Evolutionary conservation across 78 protist genomes (phyloP), one percentile per base, ranked within the genome.

Genomic region (Dictyostelium discoideum): DNA sequence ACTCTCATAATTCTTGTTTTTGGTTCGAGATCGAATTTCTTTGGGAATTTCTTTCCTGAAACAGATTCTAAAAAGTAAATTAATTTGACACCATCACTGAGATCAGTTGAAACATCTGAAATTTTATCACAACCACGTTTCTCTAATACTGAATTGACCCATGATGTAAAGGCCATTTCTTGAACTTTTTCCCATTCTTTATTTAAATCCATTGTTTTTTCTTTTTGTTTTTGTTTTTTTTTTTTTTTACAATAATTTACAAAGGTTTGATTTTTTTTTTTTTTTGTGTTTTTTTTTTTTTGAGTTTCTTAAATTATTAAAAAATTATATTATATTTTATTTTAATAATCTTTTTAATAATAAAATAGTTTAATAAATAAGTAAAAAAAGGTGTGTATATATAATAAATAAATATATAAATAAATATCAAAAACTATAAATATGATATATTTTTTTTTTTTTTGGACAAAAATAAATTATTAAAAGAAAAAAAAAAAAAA

Each of bases 91-190:
- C 97, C 97, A 89, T 96, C 96, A n/a, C 84, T 60, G 5, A 96
- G 50, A 54, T 96, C 97, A 9, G 77, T 85, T 24, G 88, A 69
- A 44, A 96, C 93, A 85, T 96, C 93, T n/a, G 74, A 1, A 42
- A 96, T 85, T 22, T 79, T 79, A 26, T 76, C 69, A 24, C 44
- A 74, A 63, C 93, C 92, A 29, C 96, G 57, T 76, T 96, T 86
- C 4, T 90, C 97, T 86, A 96, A 92, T 29, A 84, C 90, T 22
- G 87, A 54, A 44, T 92, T 88, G 84, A 96, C 86, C 97, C 97
- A 96, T 63, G 90, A 83, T 3, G 97, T 92, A 18, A 96, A 96
- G 60, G 97, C 97, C 96, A 90, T 82, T 37, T 90, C 95, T 90
- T 92, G 92, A 72, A 90, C 95, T 24, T 42, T 90, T 29, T 90